Conservation (phyloP, 169 alveolate species). For the Plasmodium gaboni region DNA sequence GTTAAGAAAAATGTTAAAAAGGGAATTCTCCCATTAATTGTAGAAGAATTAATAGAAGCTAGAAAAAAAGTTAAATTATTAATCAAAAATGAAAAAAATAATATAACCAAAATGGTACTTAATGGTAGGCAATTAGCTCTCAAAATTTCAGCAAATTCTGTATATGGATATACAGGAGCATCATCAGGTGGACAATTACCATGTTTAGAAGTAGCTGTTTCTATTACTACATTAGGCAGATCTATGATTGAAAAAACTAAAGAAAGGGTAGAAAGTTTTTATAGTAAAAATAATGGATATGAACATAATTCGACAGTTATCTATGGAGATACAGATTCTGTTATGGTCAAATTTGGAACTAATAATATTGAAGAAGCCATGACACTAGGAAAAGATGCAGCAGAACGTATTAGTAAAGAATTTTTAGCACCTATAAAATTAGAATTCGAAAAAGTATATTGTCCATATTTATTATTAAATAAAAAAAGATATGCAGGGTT, state of each 20-base stretch:
- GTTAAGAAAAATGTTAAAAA: constrained; percentile 81
- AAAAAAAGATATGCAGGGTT: constrained; percentile 99
- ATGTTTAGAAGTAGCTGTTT: constrained; percentile 95
- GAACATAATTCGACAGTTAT: constrained; percentile 93
- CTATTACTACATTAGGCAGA: constrained; percentile 98
- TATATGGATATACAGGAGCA: constrained; percentile 99
- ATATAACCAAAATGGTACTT: constrained; percentile 94
- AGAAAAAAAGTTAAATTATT: constrained; percentile 95
- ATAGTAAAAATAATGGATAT: constrained; percentile 92
- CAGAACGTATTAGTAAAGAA: constrained; percentile 91
- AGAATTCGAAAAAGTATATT: constrained; percentile 98
- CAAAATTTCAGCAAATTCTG: constrained; percentile 98
- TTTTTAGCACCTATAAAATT: constrained; percentile 95
- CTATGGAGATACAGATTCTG: constrained; percentile 99
- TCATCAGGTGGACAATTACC: constrained; percentile 97
- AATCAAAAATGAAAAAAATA: constrained; percentile 93
- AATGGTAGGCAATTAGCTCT: constrained; percentile 99
- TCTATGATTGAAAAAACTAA: constrained; percentile 93
- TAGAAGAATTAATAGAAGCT: constrained; percentile 97
- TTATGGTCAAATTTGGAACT: constrained; percentile 98
- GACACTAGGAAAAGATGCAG: constrained; percentile 95
- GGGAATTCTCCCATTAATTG: constrained; percentile 97
- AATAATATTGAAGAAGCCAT: constrained; percentile 92
- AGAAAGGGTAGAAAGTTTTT: constrained; percentile 87
- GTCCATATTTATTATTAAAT: constrained; percentile 96